Evolutionary conservation across 73 alveolate genomes (phyloP).

Genomic region (Paramecium sexaurelia): DNA sequence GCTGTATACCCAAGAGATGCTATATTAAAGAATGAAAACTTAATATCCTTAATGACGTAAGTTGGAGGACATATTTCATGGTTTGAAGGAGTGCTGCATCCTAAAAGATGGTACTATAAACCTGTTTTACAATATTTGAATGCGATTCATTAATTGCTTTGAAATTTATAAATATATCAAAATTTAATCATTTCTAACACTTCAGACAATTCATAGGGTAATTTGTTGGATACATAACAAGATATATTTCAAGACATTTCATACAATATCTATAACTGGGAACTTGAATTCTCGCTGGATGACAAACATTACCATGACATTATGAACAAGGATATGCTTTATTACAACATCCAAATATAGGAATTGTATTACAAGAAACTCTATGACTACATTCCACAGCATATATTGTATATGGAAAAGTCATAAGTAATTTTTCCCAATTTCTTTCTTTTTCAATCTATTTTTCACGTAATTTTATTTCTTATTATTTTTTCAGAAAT

Average conservation of each 20-base stretch:
- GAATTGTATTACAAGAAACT: conserved; percentile 51
- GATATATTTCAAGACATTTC: conserved; percentile 54
- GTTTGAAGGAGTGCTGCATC: conserved; percentile 61
- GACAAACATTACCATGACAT: conserved; percentile 38
- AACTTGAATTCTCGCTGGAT: conserved; percentile 29
- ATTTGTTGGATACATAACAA: conserved; percentile 39
- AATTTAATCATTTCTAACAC: not conserved
- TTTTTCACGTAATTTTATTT: not conserved
- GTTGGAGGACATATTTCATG: conserved; percentile 68
- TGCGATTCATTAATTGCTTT: not conserved
- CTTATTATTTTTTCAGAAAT: not conserved
- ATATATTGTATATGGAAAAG: conserved; percentile 51
- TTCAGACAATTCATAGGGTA: not conserved
- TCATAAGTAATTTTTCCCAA: not conserved
- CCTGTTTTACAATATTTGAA: conserved; percentile 59
- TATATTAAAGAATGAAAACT: not conserved
- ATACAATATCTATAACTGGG: conserved; percentile 63
- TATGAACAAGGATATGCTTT: conserved; percentile 58
- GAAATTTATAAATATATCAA: not conserved
- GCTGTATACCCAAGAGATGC: conserved; percentile 17
- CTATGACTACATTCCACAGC: conserved; percentile 50
- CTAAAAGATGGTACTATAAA: conserved; percentile 59
- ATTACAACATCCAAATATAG: conserved; percentile 61
- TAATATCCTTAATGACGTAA: conserved; percentile 11
- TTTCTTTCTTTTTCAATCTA: not conserved